These are phyloP conservation scores for Excoecaria cochinchinensis DNA, from an alignment of 345 rosid species.

Conservation along the genomic window DNA sequence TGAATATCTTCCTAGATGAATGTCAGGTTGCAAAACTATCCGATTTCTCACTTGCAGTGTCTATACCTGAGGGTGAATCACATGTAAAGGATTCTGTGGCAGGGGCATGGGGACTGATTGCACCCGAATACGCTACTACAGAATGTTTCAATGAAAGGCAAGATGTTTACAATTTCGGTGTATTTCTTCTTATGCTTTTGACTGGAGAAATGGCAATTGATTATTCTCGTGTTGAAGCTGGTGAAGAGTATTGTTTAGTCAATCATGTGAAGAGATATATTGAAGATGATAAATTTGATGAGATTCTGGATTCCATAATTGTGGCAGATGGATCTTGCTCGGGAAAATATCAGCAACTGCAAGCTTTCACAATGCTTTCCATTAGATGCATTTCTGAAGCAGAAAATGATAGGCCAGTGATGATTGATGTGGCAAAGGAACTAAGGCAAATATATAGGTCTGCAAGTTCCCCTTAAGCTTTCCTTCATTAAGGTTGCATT, in stretches of 20 bases:
- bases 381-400: neutral
- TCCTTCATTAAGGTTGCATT: no score
- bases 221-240: neutral
- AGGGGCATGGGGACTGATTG: neutral
- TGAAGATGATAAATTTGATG: neutral
- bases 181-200: conserved; percentile 19
- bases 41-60: neutral
- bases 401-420: conserved; percentile 23
- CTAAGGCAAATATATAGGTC: conserved; percentile 8
- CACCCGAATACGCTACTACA: conserved; percentile 1
- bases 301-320: conserved; percentile 19
- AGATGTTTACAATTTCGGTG: conserved; percentile 30
- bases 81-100: neutral
- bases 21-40: conserved; percentile 13
- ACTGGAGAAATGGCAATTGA: neutral
- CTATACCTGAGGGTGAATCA: conserved; percentile 29
- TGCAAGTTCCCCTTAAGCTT: neutral
- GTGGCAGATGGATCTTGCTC: neutral
- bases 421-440: conserved; percentile 29
- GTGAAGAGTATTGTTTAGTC: neutral
- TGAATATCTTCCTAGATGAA: conserved; percentile 9
- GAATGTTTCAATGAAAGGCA: conserved; percentile 22
- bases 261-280: neutral
- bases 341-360: conserved; percentile 14
- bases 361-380: neutral